Percentiles rank a stretch among this genome's conserved stretches.
These are phyloP conservation scores for Picea abies DNA, from an alignment of 83 land plant genomes.

Conservation along the genomic window DNA sequence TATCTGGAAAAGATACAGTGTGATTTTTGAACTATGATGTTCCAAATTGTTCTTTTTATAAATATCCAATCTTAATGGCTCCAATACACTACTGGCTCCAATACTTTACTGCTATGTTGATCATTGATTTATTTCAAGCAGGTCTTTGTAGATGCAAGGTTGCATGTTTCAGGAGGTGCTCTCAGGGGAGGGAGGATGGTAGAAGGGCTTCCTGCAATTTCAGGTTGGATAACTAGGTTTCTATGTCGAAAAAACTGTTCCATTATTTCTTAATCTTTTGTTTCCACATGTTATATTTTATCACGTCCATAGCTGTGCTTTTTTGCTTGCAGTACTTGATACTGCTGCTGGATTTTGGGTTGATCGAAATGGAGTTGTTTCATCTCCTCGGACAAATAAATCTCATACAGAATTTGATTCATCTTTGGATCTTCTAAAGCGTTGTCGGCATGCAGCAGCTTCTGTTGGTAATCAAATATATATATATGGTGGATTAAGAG, in stretches of 20 bases:
- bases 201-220: slow-evolving; percentile 77
- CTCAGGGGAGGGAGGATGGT: slow-evolving; percentile 83
- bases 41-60: too few relatives aligned
- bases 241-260: neutral
- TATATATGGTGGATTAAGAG: slow-evolving; percentile 89
- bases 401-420: slow-evolving; percentile 53
- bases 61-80: too few relatives aligned
- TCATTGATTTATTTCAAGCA: slow-evolving; percentile 24
- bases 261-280: neutral
- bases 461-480: slow-evolving; percentile 77
- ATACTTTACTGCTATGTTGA: neutral
- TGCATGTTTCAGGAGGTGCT: slow-evolving; percentile 94
- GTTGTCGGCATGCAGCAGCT: slow-evolving; percentile 98
- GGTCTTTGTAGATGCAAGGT: slow-evolving; percentile 90
- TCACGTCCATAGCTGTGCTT: neutral
- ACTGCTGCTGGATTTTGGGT: slow-evolving; percentile 93
- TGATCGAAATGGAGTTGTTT: slow-evolving; percentile 83
- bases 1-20: too few relatives aligned
- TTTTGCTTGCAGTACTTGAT: slow-evolving; percentile 67
- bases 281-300: slow-evolving; percentile 10
- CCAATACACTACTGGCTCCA: too few relatives aligned
- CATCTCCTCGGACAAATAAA: slow-evolving; percentile 63
- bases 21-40: too few relatives aligned
- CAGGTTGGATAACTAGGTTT: slow-evolving; percentile 51
- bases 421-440: slow-evolving; percentile 72